A percentile compares a stretch with the other conserved stretches of the same genome.
These are phyloP conservation scores for Populus ilicifolia DNA, from an alignment of 345 rosid species.

Conservation along the genomic window DNA sequence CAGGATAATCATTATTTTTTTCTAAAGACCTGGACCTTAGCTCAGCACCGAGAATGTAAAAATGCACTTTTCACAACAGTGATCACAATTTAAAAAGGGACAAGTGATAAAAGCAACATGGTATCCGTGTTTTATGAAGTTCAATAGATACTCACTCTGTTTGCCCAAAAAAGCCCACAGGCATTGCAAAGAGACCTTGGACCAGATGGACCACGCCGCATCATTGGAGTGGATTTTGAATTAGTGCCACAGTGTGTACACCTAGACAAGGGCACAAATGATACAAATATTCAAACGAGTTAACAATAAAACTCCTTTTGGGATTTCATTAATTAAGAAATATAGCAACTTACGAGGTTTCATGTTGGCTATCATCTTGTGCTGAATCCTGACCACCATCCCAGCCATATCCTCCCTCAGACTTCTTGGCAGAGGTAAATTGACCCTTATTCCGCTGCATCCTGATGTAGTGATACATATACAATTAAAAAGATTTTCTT, in stretches of 20 bases:
- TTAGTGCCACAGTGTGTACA: conserved; percentile 87
- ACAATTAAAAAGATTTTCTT: not conserved
- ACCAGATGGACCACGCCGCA: conserved; percentile 98
- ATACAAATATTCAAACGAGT: not conserved
- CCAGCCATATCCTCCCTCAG: conserved; percentile 59
- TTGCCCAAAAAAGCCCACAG: conserved; percentile 94
- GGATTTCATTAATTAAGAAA: not conserved
- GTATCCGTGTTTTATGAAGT: not conserved
- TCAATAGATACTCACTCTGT: conserved; percentile 47
- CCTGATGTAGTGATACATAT: conserved; percentile 35
- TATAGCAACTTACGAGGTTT: conserved; percentile 58
- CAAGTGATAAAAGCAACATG: not conserved
- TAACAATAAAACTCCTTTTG: not conserved
- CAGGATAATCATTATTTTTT: not conserved
- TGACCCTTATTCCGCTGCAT: conserved; percentile 98
- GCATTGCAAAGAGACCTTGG: conserved; percentile 99
- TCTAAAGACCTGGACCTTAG: not conserved
- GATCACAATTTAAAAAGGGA: not conserved
- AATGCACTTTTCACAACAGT: not conserved
- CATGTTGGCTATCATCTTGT: conserved; percentile 60
- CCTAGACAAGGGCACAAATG: conserved; percentile 32
- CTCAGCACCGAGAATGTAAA: not conserved
- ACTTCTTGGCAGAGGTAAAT: conserved; percentile 78
- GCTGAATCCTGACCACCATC: conserved; percentile 59
- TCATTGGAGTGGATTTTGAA: conserved; percentile 91